Evolutionary conservation across 2,329 filamentous ascomycete genomes (phyloP), one percentile per base, ranked within the genome.

Genomic region (Aspergillus pseudoglaucus): DNA sequence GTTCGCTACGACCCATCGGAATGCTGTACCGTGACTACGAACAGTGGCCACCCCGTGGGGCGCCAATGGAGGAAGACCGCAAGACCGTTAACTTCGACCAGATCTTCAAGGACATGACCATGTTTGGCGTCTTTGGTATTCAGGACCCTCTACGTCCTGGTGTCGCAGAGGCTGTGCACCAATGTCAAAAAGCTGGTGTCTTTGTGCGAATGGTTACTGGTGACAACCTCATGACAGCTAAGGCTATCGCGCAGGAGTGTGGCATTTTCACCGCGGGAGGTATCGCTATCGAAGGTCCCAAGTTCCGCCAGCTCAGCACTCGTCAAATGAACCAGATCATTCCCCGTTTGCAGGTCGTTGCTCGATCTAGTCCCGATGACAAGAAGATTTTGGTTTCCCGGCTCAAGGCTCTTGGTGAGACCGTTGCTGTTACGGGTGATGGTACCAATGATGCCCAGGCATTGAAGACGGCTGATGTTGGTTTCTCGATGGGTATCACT

Each of bases 131-230:
- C 58, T 85, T 90, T 44, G 87, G 87, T 59, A 90, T 91, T 52
- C 87, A 90, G 62, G 87, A 91, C 64, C 87, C 87, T 40, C 77
- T 90, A 10, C 85, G 87, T 51, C 76, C 80, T 0, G 87, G 86
- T 52, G 87, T 90, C n/a, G 75, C 75, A 1, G 81, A 88, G 45
- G 86, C 87, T 9, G 87, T 91, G 23, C 74, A 73, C 50, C 76
- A 83, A 49, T 90, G 87, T 61, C 85, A 90, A 62, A 76, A 79
- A 47, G 87, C 87, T 4, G 87, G 87, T 50, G 87, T 91, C 9
- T 79, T 85, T 51, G 86, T 90, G 15, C 85, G 87, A 60, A 91
- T 91, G 87, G 87, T 91, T 2, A 91, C 87, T 4, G 87, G 87
- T 53, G 87, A 91, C 70, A 90, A 91, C 69, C 82, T 85, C 56